Conservation (phyloP, 495 filamentous ascomycete genomes). For the Clohesyomyces aquaticus region DNA sequence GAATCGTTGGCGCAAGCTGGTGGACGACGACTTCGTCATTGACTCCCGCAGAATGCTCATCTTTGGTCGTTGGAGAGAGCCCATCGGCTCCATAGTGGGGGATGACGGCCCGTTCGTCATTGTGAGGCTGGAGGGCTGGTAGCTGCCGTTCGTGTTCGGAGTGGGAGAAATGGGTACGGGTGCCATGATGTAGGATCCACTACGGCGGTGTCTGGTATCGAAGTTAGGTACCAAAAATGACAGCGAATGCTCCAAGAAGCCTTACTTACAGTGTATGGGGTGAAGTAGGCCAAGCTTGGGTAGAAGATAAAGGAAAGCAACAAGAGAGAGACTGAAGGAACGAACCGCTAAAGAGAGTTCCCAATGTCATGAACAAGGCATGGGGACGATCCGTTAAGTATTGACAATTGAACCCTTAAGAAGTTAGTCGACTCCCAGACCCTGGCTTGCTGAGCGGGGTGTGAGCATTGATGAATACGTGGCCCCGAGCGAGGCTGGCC, state of each 20-base stretch:
- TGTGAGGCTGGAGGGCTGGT: constrained; percentile 1
- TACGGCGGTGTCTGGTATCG: not conserved
- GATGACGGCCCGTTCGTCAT: constrained; percentile 12
- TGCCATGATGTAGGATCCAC: constrained; percentile 3
- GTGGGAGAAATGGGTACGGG: constrained; percentile 8
- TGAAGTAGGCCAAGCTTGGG: constrained; percentile 2
- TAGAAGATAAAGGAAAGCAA: constrained; percentile 10
- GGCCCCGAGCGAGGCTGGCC: constrained; percentile 2
- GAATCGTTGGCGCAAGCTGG: constrained; percentile 10
- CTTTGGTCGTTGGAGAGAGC: constrained; percentile 17
- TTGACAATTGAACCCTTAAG: not conserved
- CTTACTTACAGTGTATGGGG: constrained; percentile 4
- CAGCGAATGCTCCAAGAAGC: not conserved
- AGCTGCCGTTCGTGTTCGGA: constrained; percentile 10
- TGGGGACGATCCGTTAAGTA: not conserved
- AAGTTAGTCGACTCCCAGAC: constrained; percentile 5
- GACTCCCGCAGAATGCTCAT: constrained; percentile 19
- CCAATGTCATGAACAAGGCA: constrained; percentile 13
- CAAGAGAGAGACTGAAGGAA: constrained; percentile 24
- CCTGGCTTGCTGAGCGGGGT: constrained; percentile 4
- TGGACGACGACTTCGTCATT: constrained; percentile 17
- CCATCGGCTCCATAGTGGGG: constrained; percentile 11
- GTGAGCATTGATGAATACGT: not conserved
- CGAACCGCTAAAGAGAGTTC: not conserved
- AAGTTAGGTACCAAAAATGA: not conserved